phyloP scores from a whole-genome alignment of 805 yeast species.

The Osmozyma mogii region DNA sequence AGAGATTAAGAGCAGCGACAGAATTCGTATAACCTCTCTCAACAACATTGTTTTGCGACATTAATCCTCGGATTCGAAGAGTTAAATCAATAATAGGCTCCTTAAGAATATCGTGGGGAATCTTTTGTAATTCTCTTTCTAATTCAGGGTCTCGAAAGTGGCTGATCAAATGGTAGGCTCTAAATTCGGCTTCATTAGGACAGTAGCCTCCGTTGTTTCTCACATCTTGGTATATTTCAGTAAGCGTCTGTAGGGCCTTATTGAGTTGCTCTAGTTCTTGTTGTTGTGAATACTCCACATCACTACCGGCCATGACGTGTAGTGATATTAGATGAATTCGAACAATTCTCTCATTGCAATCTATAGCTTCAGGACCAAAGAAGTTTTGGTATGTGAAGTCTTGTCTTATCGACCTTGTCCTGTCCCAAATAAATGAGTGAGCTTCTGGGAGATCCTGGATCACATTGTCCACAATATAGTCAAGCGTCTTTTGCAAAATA shows the following conservation, averaged over 20 bases:
- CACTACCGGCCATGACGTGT: conserved; percentile 76
- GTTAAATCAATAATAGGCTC: conserved; percentile 63
- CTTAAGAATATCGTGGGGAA: conserved; percentile 51
- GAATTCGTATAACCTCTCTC: conserved; percentile 46
- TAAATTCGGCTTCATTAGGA: conserved; percentile 87
- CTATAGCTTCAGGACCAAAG: conserved; percentile 87
- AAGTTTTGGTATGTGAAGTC: conserved; percentile 95
- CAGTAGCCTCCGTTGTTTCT: conserved; percentile 59
- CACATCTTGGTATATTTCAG: conserved; percentile 80
- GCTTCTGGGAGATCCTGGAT: conserved; percentile 68
- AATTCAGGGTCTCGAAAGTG: conserved; percentile 80
- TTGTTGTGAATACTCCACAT: conserved; percentile 75
- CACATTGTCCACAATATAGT: conserved; percentile 60
- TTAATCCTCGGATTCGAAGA: conserved; percentile 55
- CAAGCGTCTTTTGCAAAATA: conserved; percentile 55
- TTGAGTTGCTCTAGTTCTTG: conserved; percentile 94
- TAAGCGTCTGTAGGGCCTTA: conserved; percentile 79
- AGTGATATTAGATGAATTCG: conserved; percentile 76
- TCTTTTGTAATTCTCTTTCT: conserved; percentile 62
- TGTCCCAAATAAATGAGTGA: conserved; percentile 92
- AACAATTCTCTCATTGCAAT: conserved; percentile 86
- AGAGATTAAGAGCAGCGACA: conserved; percentile 48
- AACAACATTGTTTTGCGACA: conserved; percentile 53
- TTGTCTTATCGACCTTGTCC: conserved; percentile 93
- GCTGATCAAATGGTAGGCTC: conserved; percentile 77